Evolutionary conservation across 2,329 filamentous ascomycete species (phyloP).

Genomic region (Chrysoporthe cubensis): DNA sequence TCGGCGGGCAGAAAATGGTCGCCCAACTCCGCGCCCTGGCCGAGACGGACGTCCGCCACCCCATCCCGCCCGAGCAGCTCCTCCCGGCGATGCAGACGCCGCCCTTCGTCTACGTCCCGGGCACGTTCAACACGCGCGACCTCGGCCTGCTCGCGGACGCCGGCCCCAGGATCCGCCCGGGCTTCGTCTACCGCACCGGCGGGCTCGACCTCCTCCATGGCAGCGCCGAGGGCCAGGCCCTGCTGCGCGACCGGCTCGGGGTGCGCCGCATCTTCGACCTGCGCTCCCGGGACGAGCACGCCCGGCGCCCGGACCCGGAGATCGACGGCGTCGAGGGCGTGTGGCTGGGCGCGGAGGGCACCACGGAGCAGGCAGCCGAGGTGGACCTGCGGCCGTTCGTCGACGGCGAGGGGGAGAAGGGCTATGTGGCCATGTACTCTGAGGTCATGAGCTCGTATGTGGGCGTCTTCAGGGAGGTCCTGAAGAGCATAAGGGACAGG

Average conservation of each 20-base stretch:
- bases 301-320: slow-evolving; percentile 46
- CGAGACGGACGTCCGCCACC: slow-evolving; percentile 45
- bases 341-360: slow-evolving; percentile 43
- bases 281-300: slow-evolving; percentile 50
- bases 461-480: slow-evolving; percentile 47
- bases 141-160: slow-evolving; percentile 45
- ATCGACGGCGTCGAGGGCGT: slow-evolving; percentile 50
- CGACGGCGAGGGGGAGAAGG: slow-evolving; percentile 48
- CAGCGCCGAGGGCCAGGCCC: slow-evolving; percentile 41
- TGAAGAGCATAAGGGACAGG: slow-evolving; percentile 53
- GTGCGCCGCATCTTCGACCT: slow-evolving; percentile 56
- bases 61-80: slow-evolving; percentile 44
- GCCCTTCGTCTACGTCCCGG: slow-evolving; percentile 51
- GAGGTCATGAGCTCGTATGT: slow-evolving; percentile 49
- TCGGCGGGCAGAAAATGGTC: slow-evolving; percentile 10
- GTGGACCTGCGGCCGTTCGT: slow-evolving; percentile 48
- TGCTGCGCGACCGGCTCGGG: slow-evolving; percentile 42
- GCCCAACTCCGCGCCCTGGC: slow-evolving; percentile 44
- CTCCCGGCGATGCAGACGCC: slow-evolving; percentile 42
- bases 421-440: slow-evolving; percentile 52
- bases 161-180: slow-evolving; percentile 41
- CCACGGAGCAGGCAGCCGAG: slow-evolving; percentile 40
- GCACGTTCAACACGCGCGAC: slow-evolving; percentile 58
- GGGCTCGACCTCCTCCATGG: slow-evolving; percentile 41
- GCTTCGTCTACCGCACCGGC: slow-evolving; percentile 52